Evolutionary conservation across 345 rosid species (phyloP).

Genomic region (Kandelia obovata): DNA sequence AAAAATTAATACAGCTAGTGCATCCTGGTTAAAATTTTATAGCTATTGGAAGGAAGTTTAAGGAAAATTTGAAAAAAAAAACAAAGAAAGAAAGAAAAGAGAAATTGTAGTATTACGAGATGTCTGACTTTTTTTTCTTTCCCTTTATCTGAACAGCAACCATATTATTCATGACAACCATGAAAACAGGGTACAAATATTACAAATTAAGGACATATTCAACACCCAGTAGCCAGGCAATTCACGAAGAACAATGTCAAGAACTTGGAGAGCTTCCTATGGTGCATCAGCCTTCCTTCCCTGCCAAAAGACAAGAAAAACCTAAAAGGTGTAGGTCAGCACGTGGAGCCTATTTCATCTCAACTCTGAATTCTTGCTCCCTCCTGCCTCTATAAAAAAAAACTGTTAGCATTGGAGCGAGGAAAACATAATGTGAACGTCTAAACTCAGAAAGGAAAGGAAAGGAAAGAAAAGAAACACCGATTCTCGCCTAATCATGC

Average conservation of each 20-base stretch:
- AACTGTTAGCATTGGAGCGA: neutral
- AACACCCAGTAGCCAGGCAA: conserved; percentile 48
- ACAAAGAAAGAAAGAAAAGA: too few species aligned
- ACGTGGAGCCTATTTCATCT: conserved; percentile 72
- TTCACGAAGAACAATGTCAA: conserved; percentile 90
- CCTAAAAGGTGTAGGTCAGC: conserved; percentile 85
- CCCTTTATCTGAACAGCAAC: too few species aligned
- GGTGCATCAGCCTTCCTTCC: conserved; percentile 91
- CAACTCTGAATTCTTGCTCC: conserved; percentile 63
- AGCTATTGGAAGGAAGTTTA: too few species aligned
- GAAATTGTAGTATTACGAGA: too few species aligned
- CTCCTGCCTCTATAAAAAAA: conserved; percentile 41
- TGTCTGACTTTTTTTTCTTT: too few species aligned
- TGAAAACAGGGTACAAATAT: neutral
- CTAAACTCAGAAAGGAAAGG: neutral
- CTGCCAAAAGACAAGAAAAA: conserved; percentile 44
- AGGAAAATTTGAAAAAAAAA: too few species aligned
- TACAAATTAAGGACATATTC: neutral
- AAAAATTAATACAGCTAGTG: too few species aligned
- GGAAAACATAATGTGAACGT: neutral
- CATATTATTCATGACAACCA: too few species aligned
- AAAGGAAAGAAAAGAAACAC: too few species aligned
- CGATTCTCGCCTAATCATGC: too few species aligned
- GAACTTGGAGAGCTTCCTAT: conserved; percentile 92
- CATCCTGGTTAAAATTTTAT: too few species aligned